phyloP scores from a whole-genome alignment of 2,329 filamentous ascomycete species.

The Ophiostoma novo-ulmi region DNA sequence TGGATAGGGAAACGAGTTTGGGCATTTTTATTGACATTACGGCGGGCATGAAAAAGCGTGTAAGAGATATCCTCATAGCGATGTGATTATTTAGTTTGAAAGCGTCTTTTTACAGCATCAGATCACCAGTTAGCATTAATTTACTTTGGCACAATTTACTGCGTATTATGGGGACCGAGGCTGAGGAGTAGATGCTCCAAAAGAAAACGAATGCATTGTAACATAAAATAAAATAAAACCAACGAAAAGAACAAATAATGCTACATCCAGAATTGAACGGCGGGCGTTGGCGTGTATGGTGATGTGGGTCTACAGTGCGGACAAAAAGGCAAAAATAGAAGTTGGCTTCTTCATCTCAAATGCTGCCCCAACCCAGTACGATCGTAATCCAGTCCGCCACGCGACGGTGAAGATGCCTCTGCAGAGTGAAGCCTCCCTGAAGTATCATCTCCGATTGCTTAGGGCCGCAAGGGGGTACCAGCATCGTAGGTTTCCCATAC shows the following conservation, averaged over 20 bases:
- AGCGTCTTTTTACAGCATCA: no score
- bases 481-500: constrained; percentile 62
- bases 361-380: constrained; percentile 54
- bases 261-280: background rate
- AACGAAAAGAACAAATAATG: background rate
- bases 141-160: no score
- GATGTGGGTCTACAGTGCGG: background rate
- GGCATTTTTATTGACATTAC: no score
- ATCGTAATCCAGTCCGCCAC: constrained; percentile 66
- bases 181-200: no score
- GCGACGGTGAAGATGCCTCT: constrained; percentile 65
- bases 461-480: constrained; percentile 48
- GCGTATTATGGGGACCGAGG: no score
- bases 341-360: constrained; percentile 52
- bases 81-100: no score
- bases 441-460: constrained; percentile 64
- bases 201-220: no score
- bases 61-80: no score
- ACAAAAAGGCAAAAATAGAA: constrained; percentile 32
- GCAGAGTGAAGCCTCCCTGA: constrained; percentile 69
- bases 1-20: no score
- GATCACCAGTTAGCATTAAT: no score
- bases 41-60: no score
- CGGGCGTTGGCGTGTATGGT: background rate
- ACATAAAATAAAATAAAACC: background rate